A percentile compares a stretch with the other conserved stretches of the same genome.
These are phyloP conservation scores for Ceratocystis lukuohia DNA, from an alignment of 2,329 filamentous ascomycete species.

Conservation along the genomic window DNA sequence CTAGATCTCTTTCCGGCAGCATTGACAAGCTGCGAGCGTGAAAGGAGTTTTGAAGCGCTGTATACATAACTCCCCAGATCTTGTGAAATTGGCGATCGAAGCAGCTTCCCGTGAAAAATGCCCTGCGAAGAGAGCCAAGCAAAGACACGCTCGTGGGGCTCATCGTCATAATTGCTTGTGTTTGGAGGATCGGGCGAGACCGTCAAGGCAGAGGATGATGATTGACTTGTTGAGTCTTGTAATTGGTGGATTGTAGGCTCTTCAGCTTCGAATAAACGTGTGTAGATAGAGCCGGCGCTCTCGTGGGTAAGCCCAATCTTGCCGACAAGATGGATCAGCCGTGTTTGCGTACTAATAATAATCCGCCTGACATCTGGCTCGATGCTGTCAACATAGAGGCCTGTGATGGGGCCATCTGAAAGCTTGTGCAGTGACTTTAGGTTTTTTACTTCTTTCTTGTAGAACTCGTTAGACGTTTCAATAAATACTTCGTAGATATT, in stretches of 20 bases:
- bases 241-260: constrained; percentile 65
- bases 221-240: not conserved
- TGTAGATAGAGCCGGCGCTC: constrained; percentile 73
- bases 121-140: constrained; percentile 86
- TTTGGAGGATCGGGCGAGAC: constrained; percentile 63
- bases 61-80: constrained; percentile 63
- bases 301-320: constrained; percentile 63
- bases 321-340: constrained; percentile 69
- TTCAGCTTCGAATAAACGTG: constrained; percentile 76
- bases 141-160: constrained; percentile 57
- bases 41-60: constrained; percentile 62
- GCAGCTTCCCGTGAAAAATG: constrained; percentile 72
- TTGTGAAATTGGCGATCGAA: constrained; percentile 44
- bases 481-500: constrained; percentile 93
- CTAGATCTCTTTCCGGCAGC: constrained; percentile 49
- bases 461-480: constrained; percentile 88
- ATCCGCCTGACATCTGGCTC: constrained; percentile 63
- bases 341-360: constrained; percentile 63
- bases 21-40: constrained; percentile 61
- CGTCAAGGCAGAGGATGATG: constrained; percentile 46
- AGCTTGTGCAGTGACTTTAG: constrained; percentile 71
- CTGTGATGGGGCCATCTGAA: constrained; percentile 69
- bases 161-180: constrained; percentile 38
- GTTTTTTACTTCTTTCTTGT: constrained; percentile 87
- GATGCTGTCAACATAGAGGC: constrained; percentile 69